Percentiles rank a stretch among this genome's conserved stretches.
Evolutionary conservation across 148 eudicot species (phyloP).

Genomic region (Nepenthes gracilis): DNA sequence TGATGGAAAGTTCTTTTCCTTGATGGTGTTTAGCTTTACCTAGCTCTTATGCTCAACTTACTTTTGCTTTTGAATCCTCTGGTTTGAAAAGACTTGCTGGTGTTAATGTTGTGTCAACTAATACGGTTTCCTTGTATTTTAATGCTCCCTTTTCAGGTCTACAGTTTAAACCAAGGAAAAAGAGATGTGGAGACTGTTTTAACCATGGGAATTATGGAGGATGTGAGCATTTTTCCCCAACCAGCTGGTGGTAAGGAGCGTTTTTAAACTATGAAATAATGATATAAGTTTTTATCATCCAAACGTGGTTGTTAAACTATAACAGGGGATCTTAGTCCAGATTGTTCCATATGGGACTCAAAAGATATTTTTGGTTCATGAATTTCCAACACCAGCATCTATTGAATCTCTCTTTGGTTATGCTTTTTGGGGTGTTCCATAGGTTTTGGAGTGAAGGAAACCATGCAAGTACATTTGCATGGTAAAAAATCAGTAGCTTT

Average conservation of each 20-base stretch:
- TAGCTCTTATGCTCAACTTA: no score
- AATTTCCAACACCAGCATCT: background rate
- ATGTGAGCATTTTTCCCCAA: conserved; percentile 94
- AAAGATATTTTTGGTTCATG: background rate
- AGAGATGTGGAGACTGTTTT: conserved; percentile 89
- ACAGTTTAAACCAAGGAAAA: conserved; percentile 97
- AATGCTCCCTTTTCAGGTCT: conserved; percentile 41
- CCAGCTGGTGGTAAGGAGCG: conserved; percentile 82
- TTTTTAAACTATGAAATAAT: no score
- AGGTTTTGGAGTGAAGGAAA: no score
- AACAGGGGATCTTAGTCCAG: background rate
- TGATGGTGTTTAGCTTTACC: no score
- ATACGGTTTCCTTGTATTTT: background rate
- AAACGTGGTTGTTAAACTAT: no score
- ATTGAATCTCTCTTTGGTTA: background rate
- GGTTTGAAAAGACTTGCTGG: background rate
- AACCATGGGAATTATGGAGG: conserved; percentile 98
- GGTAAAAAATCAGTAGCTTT: no score
- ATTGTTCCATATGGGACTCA: background rate
- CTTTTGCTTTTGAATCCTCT: background rate
- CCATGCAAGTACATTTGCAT: no score
- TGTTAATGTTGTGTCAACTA: background rate
- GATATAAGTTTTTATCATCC: no score
- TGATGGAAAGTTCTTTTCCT: no score
- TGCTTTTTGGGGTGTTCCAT: background rate